Conservation (phyloP, 2,329 filamentous ascomycete genomes). For the Parasarocladium wereldwijsianum region DNA sequence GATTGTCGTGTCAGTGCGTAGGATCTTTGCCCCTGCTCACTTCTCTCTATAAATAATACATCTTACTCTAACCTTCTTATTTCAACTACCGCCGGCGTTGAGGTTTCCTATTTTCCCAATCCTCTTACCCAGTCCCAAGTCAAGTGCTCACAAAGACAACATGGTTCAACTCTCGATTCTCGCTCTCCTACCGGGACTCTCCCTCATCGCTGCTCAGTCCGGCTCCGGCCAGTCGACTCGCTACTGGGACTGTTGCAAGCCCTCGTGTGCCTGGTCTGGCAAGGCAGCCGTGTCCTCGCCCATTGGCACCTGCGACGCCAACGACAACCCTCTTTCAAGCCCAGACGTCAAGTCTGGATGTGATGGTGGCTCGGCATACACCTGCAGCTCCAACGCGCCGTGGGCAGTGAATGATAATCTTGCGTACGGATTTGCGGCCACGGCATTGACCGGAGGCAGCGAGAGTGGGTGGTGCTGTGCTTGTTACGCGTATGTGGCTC, state of each 20-base stretch:
- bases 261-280: slow-evolving; percentile 45
- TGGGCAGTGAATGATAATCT: slow-evolving; percentile 44
- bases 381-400: slow-evolving; percentile 47
- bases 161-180: slow-evolving; percentile 1
- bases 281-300: slow-evolving; percentile 38
- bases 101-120: no score
- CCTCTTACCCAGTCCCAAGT: no score
- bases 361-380: slow-evolving; percentile 40
- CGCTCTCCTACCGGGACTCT: slow-evolving; percentile 2
- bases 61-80: no score
- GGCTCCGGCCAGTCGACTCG: slow-evolving; percentile 16
- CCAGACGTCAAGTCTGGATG: slow-evolving; percentile 36
- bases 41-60: no score
- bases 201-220: not conserved
- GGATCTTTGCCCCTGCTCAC: no score
- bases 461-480: slow-evolving; percentile 52
- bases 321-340: slow-evolving; percentile 38
- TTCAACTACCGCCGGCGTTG: no score
- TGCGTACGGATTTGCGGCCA: slow-evolving; percentile 51
- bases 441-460: slow-evolving; percentile 35
- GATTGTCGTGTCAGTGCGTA: no score
- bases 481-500: slow-evolving; percentile 35
- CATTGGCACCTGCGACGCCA: slow-evolving; percentile 37
- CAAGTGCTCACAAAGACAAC: no score
- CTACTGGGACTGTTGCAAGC: slow-evolving; percentile 59